phyloP scores from a whole-genome alignment of 139 green algal genomes.

The Micromonas pusilla region DNA sequence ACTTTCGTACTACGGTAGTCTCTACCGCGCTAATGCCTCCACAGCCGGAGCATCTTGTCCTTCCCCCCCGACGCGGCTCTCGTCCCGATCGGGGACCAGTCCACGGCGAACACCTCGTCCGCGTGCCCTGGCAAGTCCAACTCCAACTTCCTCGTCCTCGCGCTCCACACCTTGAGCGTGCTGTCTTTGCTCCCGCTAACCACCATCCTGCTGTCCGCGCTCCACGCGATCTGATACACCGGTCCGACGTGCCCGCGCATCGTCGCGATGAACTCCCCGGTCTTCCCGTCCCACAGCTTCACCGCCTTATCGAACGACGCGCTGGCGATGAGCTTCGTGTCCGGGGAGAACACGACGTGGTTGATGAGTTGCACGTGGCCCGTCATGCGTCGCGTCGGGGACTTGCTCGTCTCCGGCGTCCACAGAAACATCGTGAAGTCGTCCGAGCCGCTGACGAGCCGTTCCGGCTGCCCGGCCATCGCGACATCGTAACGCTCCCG shows the following conservation, averaged over 20 bases:
- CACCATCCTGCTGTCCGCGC: constrained; percentile 80
- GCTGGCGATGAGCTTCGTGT: constrained; percentile 73
- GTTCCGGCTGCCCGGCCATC: constrained; percentile 57
- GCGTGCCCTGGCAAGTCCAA: constrained; percentile 91
- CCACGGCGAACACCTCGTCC: constrained; percentile 71
- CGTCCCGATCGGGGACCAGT: constrained; percentile 71
- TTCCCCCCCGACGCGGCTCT: constrained; percentile 88
- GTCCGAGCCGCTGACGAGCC: constrained; percentile 86
- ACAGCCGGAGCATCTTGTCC: constrained; percentile 91
- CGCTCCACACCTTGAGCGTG: constrained; percentile 96
- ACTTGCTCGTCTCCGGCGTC: constrained; percentile 49
- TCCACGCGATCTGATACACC: constrained; percentile 94
- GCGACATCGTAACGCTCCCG: constrained; percentile 57
- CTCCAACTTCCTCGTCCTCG: constrained; percentile 76
- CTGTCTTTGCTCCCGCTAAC: constrained; percentile 89
- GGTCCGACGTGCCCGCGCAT: constrained; percentile 88
- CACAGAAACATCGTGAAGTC: constrained; percentile 98
- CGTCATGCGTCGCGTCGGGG: constrained; percentile 75
- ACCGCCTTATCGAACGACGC: constrained; percentile 96
- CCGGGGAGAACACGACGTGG: constrained; percentile 91
- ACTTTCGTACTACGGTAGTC: no score
- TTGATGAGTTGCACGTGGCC: constrained; percentile 96
- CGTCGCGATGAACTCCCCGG: constrained; percentile 81
- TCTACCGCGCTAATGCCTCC: constrained; percentile 49
- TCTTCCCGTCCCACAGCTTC: constrained; percentile 92